Percentiles rank a stretch among this genome's conserved stretches.
These are phyloP conservation scores for Apium graveolens DNA, from an alignment of 129 eudicot genomes.

Conservation along the genomic window DNA sequence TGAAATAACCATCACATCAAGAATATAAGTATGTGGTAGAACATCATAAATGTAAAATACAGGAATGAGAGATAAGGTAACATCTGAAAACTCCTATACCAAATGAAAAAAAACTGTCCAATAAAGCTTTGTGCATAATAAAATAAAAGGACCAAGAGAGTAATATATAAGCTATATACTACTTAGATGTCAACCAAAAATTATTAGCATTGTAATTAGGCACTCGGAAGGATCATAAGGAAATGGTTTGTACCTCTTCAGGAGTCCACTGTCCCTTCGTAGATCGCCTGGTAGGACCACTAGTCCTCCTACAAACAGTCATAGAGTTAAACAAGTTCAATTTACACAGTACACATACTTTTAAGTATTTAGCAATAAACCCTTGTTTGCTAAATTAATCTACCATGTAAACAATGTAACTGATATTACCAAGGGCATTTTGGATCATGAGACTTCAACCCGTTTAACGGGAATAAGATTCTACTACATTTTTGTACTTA, in stretches of 20 bases:
- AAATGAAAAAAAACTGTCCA: neutral
- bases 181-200: neutral
- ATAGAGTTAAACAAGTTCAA: neutral
- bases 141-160: neutral
- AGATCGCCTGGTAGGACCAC: constrained; percentile 83
- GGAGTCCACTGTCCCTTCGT: constrained; percentile 90
- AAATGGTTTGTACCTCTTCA: constrained; percentile 50
- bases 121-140: neutral
- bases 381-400: neutral
- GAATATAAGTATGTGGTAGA: neutral
- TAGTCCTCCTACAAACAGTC: constrained; percentile 46
- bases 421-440: neutral
- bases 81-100: neutral
- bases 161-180: neutral
- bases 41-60: neutral
- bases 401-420: too few species aligned
- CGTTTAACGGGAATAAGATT: neutral
- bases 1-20: neutral
- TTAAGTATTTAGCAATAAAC: neutral
- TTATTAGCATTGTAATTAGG: neutral
- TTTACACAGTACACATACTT: neutral
- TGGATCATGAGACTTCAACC: neutral
- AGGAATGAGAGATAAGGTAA: neutral
- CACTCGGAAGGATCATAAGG: neutral
- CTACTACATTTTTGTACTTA: neutral